Conservation (phyloP, 202 grass and related monocot genomes). For the Schoenoplectus triqueter region DNA sequence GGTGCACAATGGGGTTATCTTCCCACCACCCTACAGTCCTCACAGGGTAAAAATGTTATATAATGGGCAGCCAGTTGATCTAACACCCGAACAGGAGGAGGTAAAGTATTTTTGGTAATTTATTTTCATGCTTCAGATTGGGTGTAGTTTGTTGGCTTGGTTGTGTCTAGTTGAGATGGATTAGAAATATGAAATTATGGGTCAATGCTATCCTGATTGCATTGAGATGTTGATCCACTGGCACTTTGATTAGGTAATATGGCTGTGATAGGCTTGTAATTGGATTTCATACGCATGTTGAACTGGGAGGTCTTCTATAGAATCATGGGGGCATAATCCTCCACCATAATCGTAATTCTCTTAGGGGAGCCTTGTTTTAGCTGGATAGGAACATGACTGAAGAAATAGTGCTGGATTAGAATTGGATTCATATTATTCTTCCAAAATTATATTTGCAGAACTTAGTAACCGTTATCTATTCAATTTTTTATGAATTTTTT, state of each 20-base stretch:
- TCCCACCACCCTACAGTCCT: slow-evolving; percentile 80
- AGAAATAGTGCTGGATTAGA: neutral
- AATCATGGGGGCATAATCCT: neutral
- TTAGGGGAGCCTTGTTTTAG: too few species aligned
- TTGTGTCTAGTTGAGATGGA: neutral
- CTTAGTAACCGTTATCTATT: neutral
- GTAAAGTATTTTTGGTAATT: slow-evolving; percentile 48
- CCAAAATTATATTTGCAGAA: neutral
- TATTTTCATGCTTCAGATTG: slow-evolving; percentile 32
- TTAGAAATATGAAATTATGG: neutral
- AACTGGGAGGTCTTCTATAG: slow-evolving; percentile 5
- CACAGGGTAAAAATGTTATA: slow-evolving; percentile 97
- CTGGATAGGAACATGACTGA: too few species aligned
- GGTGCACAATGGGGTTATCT: slow-evolving; percentile 89
- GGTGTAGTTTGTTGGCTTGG: neutral
- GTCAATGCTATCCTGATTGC: neutral
- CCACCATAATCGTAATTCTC: too few species aligned
- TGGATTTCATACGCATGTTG: neutral
- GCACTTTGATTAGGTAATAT: neutral
- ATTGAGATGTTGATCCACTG: neutral
- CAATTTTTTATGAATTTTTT: slow-evolving; percentile 32
- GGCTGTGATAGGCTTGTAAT: neutral
- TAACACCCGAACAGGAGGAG: slow-evolving; percentile 94
- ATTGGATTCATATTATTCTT: neutral
- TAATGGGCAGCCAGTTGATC: slow-evolving; percentile 74